Conservation (phyloP, 2,329 filamentous ascomycete species). For the Orbilia oligospora region DNA sequence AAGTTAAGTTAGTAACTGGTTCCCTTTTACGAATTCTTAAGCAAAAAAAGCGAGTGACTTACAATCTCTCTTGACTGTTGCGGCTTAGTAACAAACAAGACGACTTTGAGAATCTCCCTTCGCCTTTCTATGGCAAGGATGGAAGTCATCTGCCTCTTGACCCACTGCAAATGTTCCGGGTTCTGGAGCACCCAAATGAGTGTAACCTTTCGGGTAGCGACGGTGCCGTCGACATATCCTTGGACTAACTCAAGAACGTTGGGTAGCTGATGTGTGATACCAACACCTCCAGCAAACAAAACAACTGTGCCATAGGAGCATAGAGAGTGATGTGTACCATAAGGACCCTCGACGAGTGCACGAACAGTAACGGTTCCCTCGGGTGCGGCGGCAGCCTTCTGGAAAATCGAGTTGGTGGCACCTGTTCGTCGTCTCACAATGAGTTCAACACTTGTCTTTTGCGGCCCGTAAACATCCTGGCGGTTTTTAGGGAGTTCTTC, state of each 20-base stretch:
- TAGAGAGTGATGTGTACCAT: slow-evolving; percentile 79
- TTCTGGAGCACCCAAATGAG: slow-evolving; percentile 85
- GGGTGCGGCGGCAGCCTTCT: slow-evolving; percentile 75
- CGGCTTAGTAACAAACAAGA: slow-evolving; percentile 81
- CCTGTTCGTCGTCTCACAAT: slow-evolving; percentile 81
- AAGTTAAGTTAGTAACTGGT: slow-evolving; percentile 34
- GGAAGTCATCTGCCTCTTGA: slow-evolving; percentile 85
- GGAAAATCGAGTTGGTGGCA: slow-evolving; percentile 79
- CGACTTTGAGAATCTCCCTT: slow-evolving; percentile 80
- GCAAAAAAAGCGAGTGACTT: slow-evolving; percentile 66
- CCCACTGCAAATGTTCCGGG: slow-evolving; percentile 86
- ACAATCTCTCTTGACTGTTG: slow-evolving; percentile 61
- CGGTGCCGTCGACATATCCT: slow-evolving; percentile 78
- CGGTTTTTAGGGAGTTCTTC: slow-evolving; percentile 71
- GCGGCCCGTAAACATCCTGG: slow-evolving; percentile 74
- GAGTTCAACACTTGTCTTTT: slow-evolving; percentile 78
- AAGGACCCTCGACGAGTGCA: slow-evolving; percentile 82
- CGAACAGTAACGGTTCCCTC: slow-evolving; percentile 75
- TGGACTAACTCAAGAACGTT: slow-evolving; percentile 80
- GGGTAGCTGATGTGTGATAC: slow-evolving; percentile 83
- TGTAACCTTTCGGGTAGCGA: slow-evolving; percentile 79
- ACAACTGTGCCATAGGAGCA: slow-evolving; percentile 83
- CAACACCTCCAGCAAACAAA: slow-evolving; percentile 84
- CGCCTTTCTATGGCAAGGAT: slow-evolving; percentile 82
- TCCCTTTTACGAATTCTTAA: neutral